Evolutionary conservation across 495 filamentous ascomycete genomes (phyloP), one percentile per base, ranked within the genome.

Genomic region (Lasiosphaeria miniovina): DNA sequence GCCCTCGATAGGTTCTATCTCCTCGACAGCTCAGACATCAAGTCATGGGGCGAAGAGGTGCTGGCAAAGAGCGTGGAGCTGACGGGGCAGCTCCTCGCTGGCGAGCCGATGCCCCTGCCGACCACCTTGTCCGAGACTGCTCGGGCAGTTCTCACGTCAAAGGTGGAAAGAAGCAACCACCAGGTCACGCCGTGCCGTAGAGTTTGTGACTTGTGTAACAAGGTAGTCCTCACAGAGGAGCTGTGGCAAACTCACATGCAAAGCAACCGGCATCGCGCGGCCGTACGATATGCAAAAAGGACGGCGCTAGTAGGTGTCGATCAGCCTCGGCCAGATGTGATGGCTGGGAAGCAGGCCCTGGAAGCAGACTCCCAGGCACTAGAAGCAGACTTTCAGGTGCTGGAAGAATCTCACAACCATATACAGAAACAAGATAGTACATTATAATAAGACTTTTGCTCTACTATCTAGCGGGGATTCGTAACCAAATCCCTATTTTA

Each of bases 161-260:
- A 84, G 14, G 79, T 84, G 46, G 75, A 75, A 64, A 71, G 75
- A 65, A 83, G 74, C 58, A 80, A 54, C 52, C 73, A 61, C 32
- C 76, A 57, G 60, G 75, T 57, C 63, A 75, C 52, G 73, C 82
- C 64, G 52, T 84, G 66, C 77, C 82, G 82, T 71, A 78, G 69
- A 66, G 77, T 68, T 8, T 99, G 94, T 63, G 86, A 93, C 7
- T 24, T 85, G 6, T 99, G 94, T 67, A 63, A 79, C 10, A 86
- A 86, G 57, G 88, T 85, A 4, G 76, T 88, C 51, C 76, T 85
- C 40, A 86, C 83, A 1, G 83, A 90, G 65, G 81, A 86, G 49
- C 81, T 91, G 59, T 98, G 93, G 92, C 69, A 82, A 36, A 74
- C 75, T 45, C 94, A 98, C 72, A 66, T 92, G 5, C 84, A 82